phyloP scores from a whole-genome alignment of 257 asterid genomes.

The Lithospermum erythrorhizon region DNA sequence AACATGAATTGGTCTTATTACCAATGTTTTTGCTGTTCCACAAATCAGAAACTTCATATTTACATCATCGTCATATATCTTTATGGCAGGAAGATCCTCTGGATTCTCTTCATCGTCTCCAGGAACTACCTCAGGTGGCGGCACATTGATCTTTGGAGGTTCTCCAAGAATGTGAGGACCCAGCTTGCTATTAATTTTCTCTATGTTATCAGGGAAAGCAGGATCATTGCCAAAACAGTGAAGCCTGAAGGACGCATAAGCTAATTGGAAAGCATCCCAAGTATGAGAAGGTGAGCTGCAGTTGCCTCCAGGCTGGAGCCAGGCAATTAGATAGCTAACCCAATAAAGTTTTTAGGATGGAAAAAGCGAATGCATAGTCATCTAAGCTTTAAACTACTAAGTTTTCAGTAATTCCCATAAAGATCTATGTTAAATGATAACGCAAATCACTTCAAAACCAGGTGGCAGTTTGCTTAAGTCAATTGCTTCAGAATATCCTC shows the following conservation, averaged over 20 bases:
- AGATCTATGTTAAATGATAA: not conserved
- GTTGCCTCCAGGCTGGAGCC: slow-evolving; percentile 4
- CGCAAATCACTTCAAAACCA: not conserved
- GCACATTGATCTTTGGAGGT: slow-evolving; percentile 55
- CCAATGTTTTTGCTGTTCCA: slow-evolving; percentile 64
- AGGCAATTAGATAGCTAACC: not conserved
- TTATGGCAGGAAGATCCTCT: slow-evolving; percentile 73
- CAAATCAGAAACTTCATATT: slow-evolving; percentile 80
- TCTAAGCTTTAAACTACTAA: not conserved
- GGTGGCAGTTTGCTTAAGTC: not conserved
- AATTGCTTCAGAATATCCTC: no score
- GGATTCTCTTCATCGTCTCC: slow-evolving; percentile 73
- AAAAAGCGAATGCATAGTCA: not conserved
- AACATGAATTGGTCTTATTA: slow-evolving; percentile 20
- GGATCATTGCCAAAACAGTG: slow-evolving; percentile 49
- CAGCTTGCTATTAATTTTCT: slow-evolving; percentile 26
- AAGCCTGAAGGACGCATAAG: slow-evolving; percentile 82
- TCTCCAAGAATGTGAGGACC: slow-evolving; percentile 79
- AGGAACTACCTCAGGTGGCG: slow-evolving; percentile 51
- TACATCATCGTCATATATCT: slow-evolving; percentile 80
- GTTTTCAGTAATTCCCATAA: not conserved
- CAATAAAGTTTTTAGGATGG: not conserved
- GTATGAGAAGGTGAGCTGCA: slow-evolving; percentile 84
- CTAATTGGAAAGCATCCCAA: slow-evolving; percentile 95
- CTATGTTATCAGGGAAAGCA: slow-evolving; percentile 30